Percentiles rank a stretch among this genome's conserved stretches.
phyloP scores from a whole-genome alignment of 2,329 filamentous ascomycete species.

The Exutisphaerella laricina region DNA sequence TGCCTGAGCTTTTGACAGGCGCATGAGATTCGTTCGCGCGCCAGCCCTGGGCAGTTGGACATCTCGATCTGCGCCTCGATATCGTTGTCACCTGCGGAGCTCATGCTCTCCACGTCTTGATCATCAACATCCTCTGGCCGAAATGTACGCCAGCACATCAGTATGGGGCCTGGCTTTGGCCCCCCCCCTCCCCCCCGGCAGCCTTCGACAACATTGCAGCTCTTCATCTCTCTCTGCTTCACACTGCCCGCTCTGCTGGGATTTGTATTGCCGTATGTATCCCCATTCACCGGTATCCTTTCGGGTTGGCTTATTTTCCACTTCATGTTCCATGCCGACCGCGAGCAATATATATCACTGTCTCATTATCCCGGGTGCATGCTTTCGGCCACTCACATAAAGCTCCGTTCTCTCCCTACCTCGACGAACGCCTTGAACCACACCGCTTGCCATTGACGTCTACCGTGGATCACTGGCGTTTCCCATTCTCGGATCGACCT shows the following conservation, averaged over 20 bases:
- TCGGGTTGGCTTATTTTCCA: constrained; percentile 21
- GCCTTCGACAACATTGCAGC: constrained; percentile 26
- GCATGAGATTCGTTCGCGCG: constrained; percentile 18
- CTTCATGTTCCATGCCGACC: constrained; percentile 13
- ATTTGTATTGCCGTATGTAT: constrained; percentile 12
- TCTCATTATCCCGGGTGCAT: constrained; percentile 16
- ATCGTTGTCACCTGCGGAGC: constrained; percentile 28
- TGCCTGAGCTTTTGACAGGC: constrained; percentile 23
- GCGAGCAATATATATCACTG: constrained; percentile 16
- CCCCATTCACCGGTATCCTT: constrained; percentile 26
- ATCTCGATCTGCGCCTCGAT: constrained; percentile 31
- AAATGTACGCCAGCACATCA: constrained; percentile 88
- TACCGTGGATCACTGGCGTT: constrained; percentile 17
- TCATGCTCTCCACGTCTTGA: constrained; percentile 31
- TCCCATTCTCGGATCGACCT: constrained; percentile 12
- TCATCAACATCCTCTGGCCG: constrained; percentile 60
- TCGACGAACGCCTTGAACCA: constrained; percentile 11
- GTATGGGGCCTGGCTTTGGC: constrained; percentile 42
- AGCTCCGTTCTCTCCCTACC: constrained; percentile 12
- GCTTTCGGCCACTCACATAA: constrained; percentile 23
- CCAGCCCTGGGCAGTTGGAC: constrained; percentile 18
- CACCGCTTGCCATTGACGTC: constrained; percentile 12
- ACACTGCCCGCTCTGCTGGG: constrained; percentile 20
- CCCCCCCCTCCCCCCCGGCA: too few species aligned
- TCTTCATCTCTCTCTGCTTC: constrained; percentile 16